Evolutionary conservation across 164 flowering plant species (phyloP), one percentile per base, ranked within the genome.

Genomic region (Liriodendron chinense): DNA sequence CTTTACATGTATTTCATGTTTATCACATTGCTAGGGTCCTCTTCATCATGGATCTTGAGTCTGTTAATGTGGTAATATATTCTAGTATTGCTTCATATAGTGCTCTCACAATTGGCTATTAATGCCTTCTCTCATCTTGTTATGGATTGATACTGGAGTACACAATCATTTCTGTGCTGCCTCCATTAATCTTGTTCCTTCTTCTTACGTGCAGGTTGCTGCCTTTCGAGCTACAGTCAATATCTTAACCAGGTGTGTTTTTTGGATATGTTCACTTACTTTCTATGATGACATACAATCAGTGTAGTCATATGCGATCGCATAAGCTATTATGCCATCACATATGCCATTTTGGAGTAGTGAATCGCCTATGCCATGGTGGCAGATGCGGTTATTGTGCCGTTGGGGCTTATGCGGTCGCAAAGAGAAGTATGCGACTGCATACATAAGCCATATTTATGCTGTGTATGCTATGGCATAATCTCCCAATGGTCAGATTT

Each of bases 201-300:
- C 81, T 78, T 24, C 69, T 68, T 70, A 2, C 69, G 50, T 83
- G 77, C 86, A 96, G 99, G 98, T 96, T 84, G 99, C 99, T 66
- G 99, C 99, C 68, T 96, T 96, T 84, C 93, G 99, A 84, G 99
- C 99, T 64, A 93, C 94, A 94, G 98, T 94, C 71, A 94, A 94
- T 82, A 94, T 96, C 77, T 83, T 96, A 71, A 96, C 99, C 43
- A 74, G 99, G 99, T 94, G 83, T 72, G 76, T 18, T 62, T 74
- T 65, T 74, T 68, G 9, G 26, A 34, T 23, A 34, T 34, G 43
- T 4, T 34, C 43, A 34, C 5, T 34, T 34, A 34, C 7, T 34
- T 34, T 34, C 43, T 34, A 34, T 34, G 7, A 0, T 34, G 43
- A 4, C 43, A 34, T 34, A 34, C 43, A 34, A 34, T 34, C 3